A percentile compares a stretch with the other conserved stretches of the same genome.
These are phyloP conservation scores for Athelia psychrophila DNA, from an alignment of 1,284 basidiomycete species.

Conservation along the genomic window DNA sequence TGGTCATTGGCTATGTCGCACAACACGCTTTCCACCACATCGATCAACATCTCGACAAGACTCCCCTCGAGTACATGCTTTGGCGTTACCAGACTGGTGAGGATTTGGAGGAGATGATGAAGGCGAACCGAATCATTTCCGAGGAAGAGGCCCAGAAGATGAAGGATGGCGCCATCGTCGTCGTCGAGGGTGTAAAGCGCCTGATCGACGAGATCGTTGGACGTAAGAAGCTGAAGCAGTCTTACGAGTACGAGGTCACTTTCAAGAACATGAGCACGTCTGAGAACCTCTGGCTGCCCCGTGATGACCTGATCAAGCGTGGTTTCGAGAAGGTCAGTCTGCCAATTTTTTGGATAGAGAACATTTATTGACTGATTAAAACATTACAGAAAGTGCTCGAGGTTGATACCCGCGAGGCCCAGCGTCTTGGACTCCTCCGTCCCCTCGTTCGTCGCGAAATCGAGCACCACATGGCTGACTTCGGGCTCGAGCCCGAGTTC, in stretches of 20 bases:
- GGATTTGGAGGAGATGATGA: slow-evolving; percentile 94
- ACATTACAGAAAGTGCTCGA: slow-evolving; percentile 82
- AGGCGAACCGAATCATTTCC: slow-evolving; percentile 84
- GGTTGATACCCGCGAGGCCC: slow-evolving; percentile 96
- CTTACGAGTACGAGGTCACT: slow-evolving; percentile 95
- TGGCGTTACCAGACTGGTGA: slow-evolving; percentile 99
- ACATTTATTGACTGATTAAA: slow-evolving; percentile 12
- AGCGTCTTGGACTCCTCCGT: slow-evolving; percentile 93
- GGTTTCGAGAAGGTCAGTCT: slow-evolving; percentile 87
- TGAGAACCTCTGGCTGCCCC: slow-evolving; percentile 95
- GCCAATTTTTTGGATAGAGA: background rate
- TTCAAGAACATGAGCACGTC: slow-evolving; percentile 92
- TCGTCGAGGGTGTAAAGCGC: slow-evolving; percentile 94
- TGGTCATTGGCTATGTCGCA: slow-evolving; percentile 98
- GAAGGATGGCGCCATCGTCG: slow-evolving; percentile 88
- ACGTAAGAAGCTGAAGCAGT: slow-evolving; percentile 99
- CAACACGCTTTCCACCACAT: slow-evolving; percentile 97
- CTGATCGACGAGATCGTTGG: slow-evolving; percentile 88
- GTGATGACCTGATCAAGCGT: slow-evolving; percentile 96
- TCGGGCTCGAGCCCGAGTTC: slow-evolving; percentile 95
- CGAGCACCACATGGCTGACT: slow-evolving; percentile 96
- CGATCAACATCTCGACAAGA: slow-evolving; percentile 96
- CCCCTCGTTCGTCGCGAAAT: slow-evolving; percentile 97
- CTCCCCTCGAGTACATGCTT: slow-evolving; percentile 97
- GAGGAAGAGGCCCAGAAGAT: slow-evolving; percentile 94